Percentiles rank a stretch among this genome's conserved stretches.
These are phyloP conservation scores for Podosphaera leucotricha DNA, from an alignment of 2,329 filamentous ascomycete genomes.

Conservation along the genomic window DNA sequence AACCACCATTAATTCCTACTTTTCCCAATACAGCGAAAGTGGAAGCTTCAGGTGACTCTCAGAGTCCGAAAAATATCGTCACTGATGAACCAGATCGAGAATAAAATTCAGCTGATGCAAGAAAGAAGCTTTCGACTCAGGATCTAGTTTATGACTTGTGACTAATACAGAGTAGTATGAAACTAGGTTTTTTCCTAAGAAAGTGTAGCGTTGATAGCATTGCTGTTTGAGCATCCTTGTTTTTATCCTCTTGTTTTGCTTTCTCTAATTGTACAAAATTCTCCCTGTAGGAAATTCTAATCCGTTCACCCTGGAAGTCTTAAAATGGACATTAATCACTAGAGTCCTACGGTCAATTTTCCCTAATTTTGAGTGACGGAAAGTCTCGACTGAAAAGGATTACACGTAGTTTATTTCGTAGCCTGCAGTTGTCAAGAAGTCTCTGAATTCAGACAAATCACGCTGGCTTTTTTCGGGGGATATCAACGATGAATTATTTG, in stretches of 20 bases:
- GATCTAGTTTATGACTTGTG: not conserved
- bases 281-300: not conserved
- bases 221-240: not conserved
- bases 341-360: not conserved
- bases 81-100: not conserved
- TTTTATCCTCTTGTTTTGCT: not conserved
- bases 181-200: not conserved
- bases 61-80: not conserved
- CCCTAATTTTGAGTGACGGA: not conserved
- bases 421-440: no score
- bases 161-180: not conserved
- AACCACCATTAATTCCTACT: slow-evolving; percentile 21
- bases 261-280: not conserved
- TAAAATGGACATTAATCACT: not conserved
- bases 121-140: not conserved
- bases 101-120: not conserved
- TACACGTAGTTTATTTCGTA: no score
- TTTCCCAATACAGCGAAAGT: not conserved
- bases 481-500: no score
- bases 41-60: not conserved
- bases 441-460: no score
- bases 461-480: no score
- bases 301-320: not conserved
- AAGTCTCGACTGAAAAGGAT: no score
- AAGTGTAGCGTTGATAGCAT: not conserved